Conservation (phyloP, 164 flowering plant species). For the Vitis rupestris region DNA sequence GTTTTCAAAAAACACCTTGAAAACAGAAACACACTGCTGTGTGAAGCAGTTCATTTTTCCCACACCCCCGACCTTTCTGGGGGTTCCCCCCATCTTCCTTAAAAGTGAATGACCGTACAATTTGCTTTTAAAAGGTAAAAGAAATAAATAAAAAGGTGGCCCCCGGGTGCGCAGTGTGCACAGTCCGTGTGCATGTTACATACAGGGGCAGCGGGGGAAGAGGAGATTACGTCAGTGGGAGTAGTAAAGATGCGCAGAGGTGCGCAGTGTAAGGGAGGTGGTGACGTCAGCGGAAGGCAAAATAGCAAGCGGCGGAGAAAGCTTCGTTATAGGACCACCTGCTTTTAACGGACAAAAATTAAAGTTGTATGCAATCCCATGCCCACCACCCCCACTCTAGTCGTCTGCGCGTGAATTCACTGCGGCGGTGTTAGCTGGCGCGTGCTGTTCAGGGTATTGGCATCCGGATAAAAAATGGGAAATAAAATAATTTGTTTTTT, state of each 20-base stretch:
- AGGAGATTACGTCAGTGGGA: no score
- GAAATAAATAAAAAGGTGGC: not conserved
- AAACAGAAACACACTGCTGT: not conserved
- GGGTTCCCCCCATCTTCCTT: not conserved
- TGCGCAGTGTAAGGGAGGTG: not conserved
- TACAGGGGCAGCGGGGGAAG: no score
- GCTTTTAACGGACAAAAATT: slow-evolving; percentile 23
- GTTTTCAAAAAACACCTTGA: not conserved
- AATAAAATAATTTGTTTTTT: no score
- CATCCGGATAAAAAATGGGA: no score
- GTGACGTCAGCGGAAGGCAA: slow-evolving; percentile 17
- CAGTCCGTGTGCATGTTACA: no score
- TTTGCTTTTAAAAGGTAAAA: not conserved
- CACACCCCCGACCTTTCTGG: not conserved
- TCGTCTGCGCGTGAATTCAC: not conserved
- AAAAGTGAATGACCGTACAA: not conserved
- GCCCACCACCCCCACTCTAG: not conserved
- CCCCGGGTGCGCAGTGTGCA: not conserved
- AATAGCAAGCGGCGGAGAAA: slow-evolving; percentile 35
- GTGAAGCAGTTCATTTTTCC: not conserved
- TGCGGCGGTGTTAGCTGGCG: not conserved
- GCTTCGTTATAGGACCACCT: slow-evolving; percentile 30
- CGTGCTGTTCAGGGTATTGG: not conserved
- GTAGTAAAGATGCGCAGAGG: not conserved
- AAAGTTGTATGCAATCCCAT: not conserved